Percentiles rank a stretch among this genome's conserved stretches.
Evolutionary conservation across 208 protist genomes (phyloP).

Genomic region (Acanthamoeba quina): DNA sequence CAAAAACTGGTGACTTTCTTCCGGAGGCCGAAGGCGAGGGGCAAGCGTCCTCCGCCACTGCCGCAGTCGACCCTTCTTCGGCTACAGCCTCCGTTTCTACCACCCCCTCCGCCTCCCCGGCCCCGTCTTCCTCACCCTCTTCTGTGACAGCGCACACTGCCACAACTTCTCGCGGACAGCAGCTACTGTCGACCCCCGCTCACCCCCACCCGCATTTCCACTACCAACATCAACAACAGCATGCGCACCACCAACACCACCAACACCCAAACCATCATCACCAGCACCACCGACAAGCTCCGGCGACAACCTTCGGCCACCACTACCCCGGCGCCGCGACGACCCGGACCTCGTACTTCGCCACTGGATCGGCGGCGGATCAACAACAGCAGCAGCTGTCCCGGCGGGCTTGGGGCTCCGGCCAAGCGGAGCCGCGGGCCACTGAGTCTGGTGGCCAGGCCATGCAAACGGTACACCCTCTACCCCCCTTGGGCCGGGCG

Average conservation of each 20-base stretch:
- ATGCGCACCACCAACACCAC: neutral
- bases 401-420: neutral
- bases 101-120: neutral
- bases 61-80: neutral
- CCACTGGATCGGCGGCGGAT: neutral
- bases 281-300: neutral
- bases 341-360: neutral
- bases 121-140: neutral
- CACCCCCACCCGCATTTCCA: too few relatives aligned
- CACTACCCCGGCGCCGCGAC: neutral
- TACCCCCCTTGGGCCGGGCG: too few relatives aligned
- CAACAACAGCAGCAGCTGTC: neutral
- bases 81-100: neutral
- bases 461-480: constrained; percentile 7
- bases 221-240: neutral
- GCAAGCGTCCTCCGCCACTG: neutral
- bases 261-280: neutral
- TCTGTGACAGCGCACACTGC: neutral
- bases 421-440: neutral
- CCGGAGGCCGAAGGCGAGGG: neutral
- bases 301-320: neutral
- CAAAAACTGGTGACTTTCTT: neutral
- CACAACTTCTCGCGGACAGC: too few relatives aligned
- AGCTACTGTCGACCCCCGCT: neutral
- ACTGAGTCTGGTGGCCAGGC: neutral